Conservation (phyloP, 2,329 filamentous ascomycete species). For the Sporothrix pallida region DNA sequence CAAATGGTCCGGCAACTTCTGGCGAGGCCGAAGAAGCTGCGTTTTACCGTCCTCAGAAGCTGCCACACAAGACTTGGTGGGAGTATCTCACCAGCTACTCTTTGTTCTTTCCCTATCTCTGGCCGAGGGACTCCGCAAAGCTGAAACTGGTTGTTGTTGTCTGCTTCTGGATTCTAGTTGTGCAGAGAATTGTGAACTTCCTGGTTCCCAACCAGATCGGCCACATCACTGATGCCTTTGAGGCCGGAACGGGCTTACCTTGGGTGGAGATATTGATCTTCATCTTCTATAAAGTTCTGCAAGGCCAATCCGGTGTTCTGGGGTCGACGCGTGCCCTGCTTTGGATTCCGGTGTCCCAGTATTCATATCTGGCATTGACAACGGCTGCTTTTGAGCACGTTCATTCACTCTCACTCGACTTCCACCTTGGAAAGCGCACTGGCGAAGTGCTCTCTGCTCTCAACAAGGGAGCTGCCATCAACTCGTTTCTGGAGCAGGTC, state of each 20-base stretch:
- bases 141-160: constrained; percentile 80
- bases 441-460: constrained; percentile 94
- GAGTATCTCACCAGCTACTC: constrained; percentile 93
- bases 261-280: constrained; percentile 78
- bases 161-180: constrained; percentile 79
- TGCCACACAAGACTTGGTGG: constrained; percentile 91
- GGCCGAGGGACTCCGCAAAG: constrained; percentile 78
- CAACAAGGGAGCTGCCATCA: constrained; percentile 95
- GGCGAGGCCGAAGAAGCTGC: constrained; percentile 67
- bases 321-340: constrained; percentile 81
- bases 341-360: constrained; percentile 97
- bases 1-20: background rate
- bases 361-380: constrained; percentile 92
- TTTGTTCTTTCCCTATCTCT: constrained; percentile 94
- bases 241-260: constrained; percentile 58
- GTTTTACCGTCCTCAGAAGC: constrained; percentile 87
- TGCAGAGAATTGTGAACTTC: constrained; percentile 85
- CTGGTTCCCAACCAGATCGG: constrained; percentile 84
- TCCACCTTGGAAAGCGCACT: constrained; percentile 94
- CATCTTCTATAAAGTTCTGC: constrained; percentile 78
- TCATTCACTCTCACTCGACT: constrained; percentile 91
- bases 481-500: constrained; percentile 93
- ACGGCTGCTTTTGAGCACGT: constrained; percentile 98
- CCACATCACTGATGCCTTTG: constrained; percentile 75
- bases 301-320: constrained; percentile 86